Conservation (phyloP, 2,329 filamentous ascomycete genomes). For the Malbranchea zuffiana region DNA sequence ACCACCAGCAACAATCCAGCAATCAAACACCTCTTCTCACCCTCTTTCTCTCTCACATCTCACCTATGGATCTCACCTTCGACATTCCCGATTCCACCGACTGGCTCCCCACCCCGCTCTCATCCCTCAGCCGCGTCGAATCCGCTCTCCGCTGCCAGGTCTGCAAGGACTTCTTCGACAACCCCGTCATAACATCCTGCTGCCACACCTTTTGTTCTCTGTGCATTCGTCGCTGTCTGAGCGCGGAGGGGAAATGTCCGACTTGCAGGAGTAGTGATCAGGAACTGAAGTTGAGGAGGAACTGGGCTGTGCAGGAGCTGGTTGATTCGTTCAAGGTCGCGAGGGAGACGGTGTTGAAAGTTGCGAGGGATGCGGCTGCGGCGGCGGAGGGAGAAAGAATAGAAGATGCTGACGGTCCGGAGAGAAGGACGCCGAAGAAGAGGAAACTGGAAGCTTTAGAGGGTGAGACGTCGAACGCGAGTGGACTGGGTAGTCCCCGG, state of each 20-base stretch:
- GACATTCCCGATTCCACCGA: slow-evolving; percentile 38
- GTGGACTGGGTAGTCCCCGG: slow-evolving; percentile 11
- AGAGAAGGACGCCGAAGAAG: slow-evolving; percentile 25
- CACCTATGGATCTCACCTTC: slow-evolving; percentile 27
- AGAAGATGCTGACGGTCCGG: slow-evolving; percentile 30
- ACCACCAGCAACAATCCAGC: not conserved
- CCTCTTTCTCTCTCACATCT: not conserved
- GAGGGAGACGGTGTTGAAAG: slow-evolving; percentile 50
- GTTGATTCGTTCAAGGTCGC: slow-evolving; percentile 65
- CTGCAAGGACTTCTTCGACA: slow-evolving; percentile 94
- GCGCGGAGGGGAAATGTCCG: slow-evolving; percentile 76
- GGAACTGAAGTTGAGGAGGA: slow-evolving; percentile 71
- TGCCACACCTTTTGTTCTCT: slow-evolving; percentile 93
- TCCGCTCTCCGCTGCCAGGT: slow-evolving; percentile 85
- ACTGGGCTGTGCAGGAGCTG: slow-evolving; percentile 74
- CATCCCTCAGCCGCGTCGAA: slow-evolving; percentile 49
- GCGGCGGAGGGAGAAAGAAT: slow-evolving; percentile 37
- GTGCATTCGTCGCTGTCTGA: slow-evolving; percentile 80
- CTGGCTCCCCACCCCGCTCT: slow-evolving; percentile 39
- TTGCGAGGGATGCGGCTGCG: slow-evolving; percentile 48
- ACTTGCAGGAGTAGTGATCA: slow-evolving; percentile 70
- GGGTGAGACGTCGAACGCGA: slow-evolving; percentile 29
- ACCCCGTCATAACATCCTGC: slow-evolving; percentile 90
- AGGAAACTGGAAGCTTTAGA: slow-evolving; percentile 25
- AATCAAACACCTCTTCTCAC: slow-evolving; percentile 24